Evolutionary conservation across 345 rosid genomes (phyloP), one percentile per base, ranked within the genome.

Genomic region (Eucalyptus camaldulensis): DNA sequence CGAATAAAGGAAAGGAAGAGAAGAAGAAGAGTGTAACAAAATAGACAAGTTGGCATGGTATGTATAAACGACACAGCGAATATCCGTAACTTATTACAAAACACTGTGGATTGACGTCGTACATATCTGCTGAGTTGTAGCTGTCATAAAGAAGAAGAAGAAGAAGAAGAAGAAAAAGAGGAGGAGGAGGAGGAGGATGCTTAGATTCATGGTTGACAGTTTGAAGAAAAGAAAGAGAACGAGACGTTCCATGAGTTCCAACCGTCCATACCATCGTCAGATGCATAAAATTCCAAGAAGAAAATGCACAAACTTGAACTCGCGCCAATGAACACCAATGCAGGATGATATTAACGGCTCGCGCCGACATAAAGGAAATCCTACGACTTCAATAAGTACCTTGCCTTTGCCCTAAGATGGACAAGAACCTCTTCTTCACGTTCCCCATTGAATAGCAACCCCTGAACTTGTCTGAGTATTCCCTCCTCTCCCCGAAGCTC

Each of bases 381-480:
- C 85, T 22, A 21, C 85, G 85, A 11, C 85, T 40, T 76, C 85
- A 76, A 40, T 4, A 21, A 76, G 47, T 40, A 22, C 47, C 85
- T 37, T 13, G 15, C 13, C 76, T 45, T 58, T 91, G 89, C 49
- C 94, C 93, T 29, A 93, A 92, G 62, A 92, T 89, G 80, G 93
- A 89, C 88, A 90, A 67, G 85, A 95, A 91, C 83, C 89, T 92
- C 87, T 91, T 93, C 94, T 94, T 95, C 95, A 94, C 88, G 76
- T 91, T 93, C 53, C 89, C 90, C 92, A 93, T 86, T 11, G 93
- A 92, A 86, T 89, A 88, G 80, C 92, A 90, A 43, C 94, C 93
- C 92, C 91, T 29, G 24, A 33, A 43, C 47, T 58, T 58, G 29
- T 83, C 88, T 43, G 80, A 56, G 80, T 69, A 58, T 45, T 80